Conservation (phyloP, 164 flowering plant genomes). For the Hamamelis virginiana region DNA sequence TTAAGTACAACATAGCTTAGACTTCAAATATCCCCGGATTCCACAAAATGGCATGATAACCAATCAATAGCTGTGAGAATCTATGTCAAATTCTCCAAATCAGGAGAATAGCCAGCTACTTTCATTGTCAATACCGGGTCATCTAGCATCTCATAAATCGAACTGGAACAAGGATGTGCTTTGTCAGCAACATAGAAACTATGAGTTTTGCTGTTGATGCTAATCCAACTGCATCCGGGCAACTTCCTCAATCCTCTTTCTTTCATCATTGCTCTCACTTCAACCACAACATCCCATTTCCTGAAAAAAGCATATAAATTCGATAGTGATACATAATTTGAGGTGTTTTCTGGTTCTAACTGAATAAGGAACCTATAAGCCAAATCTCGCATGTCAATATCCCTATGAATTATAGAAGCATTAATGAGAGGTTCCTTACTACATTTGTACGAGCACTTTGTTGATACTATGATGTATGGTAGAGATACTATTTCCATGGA, state of each 20-base stretch:
- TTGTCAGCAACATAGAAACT: conserved; percentile 71
- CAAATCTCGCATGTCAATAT: conserved; percentile 45
- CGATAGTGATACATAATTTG: too few relatives aligned
- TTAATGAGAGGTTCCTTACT: conserved; percentile 56
- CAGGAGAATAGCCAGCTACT: conserved; percentile 20
- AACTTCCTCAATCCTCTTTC: too few relatives aligned
- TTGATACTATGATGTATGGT: too few relatives aligned
- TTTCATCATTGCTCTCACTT: too few relatives aligned
- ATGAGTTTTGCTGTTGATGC: conserved; percentile 31
- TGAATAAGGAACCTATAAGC: too few relatives aligned
- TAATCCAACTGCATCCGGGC: conserved; percentile 89
- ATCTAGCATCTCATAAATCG: conserved; percentile 46
- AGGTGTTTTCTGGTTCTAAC: too few relatives aligned
- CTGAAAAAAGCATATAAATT: conserved; percentile 55
- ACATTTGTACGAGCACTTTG: too few relatives aligned
- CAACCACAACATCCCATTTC: conserved; percentile 66
- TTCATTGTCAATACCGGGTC: conserved; percentile 41
- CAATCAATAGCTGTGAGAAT: not conserved
- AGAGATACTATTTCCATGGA: not conserved
- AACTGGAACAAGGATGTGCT: conserved; percentile 42
- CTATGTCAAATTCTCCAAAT: conserved; percentile 12
- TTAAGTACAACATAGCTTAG: too few relatives aligned
- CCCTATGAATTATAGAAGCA: conserved; percentile 53
- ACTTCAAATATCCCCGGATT: too few relatives aligned
- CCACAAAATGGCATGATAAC: not conserved